Evolutionary conservation across 2,329 filamentous ascomycete genomes (phyloP).

Genomic region (Fusarium vanettenii): DNA sequence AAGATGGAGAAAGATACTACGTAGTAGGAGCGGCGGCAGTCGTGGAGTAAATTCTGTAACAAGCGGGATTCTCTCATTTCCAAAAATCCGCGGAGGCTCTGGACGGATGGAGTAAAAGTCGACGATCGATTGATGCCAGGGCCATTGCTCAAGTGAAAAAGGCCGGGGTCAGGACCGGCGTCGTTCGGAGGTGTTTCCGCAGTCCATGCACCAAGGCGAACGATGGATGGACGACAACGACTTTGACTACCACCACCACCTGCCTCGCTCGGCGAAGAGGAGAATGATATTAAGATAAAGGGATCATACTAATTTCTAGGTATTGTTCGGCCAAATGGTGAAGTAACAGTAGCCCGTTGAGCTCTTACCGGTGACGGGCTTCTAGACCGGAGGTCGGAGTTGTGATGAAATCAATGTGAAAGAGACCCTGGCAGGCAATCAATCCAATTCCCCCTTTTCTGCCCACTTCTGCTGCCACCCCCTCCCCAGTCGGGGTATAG

Average conservation of each 20-base stretch:
- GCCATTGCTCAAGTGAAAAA: constrained; percentile 14
- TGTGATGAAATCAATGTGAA: constrained; percentile 23
- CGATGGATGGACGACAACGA: not conserved
- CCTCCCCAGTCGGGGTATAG: constrained; percentile 1
- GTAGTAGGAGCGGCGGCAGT: not conserved
- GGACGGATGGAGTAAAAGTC: constrained; percentile 5
- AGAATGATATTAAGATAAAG: constrained; percentile 4
- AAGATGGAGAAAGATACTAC: constrained; percentile 19
- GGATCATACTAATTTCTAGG: constrained; percentile 26
- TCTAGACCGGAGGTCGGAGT: constrained; percentile 14
- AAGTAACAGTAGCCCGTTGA: not conserved
- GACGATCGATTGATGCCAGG: not conserved
- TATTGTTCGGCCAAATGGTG: constrained; percentile 2
- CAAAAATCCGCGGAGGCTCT: constrained; percentile 9
- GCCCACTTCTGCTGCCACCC: constrained; percentile 31
- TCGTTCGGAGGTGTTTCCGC: constrained; percentile 27
- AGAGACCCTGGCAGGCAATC: constrained; percentile 30
- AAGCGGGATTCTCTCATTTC: constrained; percentile 34
- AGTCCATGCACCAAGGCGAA: constrained; percentile 4
- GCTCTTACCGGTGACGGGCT: constrained; percentile 7
- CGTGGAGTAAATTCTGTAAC: not conserved
- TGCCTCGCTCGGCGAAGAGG: constrained; percentile 24
- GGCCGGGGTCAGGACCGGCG: constrained; percentile 24
- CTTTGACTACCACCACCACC: not conserved
- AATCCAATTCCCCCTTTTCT: constrained; percentile 34